These are phyloP conservation scores for Vanrija humicola DNA, from an alignment of 1,284 basidiomycete species.

Conservation along the genomic window DNA sequence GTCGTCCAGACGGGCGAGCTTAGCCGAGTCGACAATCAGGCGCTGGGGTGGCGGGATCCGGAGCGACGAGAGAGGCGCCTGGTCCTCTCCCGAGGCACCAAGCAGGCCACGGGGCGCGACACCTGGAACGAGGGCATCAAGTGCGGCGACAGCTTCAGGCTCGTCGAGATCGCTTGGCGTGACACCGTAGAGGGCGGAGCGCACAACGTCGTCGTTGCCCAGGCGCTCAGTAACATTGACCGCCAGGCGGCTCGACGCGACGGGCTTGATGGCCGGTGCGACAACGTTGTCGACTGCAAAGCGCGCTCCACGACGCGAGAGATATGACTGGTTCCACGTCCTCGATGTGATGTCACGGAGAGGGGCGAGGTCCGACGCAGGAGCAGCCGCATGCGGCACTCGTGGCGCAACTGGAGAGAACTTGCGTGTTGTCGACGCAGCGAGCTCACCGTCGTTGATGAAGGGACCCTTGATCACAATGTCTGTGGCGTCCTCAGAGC, in stretches of 20 bases:
- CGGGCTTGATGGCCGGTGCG: conserved; percentile 74
- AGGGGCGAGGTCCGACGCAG: conserved; percentile 17
- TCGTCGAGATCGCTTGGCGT: conserved; percentile 66
- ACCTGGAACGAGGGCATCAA: conserved; percentile 58
- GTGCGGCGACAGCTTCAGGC: conserved; percentile 55
- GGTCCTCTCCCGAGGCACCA: conserved; percentile 62
- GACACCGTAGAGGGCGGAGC: conserved; percentile 79
- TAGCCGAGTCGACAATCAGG: conserved; percentile 94
- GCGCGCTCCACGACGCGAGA: conserved; percentile 71
- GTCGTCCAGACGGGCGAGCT: conserved; percentile 84
- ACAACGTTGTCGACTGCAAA: conserved; percentile 79
- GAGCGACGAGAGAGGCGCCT: conserved; percentile 81
- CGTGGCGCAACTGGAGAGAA: conserved; percentile 45
- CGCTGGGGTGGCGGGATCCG: conserved; percentile 93
- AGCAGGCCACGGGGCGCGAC: conserved; percentile 68
- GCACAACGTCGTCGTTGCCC: conserved; percentile 57
- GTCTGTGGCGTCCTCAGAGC: conserved; percentile 12
- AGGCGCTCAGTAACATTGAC: conserved; percentile 64
- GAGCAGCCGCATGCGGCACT: conserved; percentile 31
- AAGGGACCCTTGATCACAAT: conserved; percentile 41
- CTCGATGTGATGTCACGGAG: conserved; percentile 58
- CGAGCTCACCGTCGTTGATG: conserved; percentile 56
- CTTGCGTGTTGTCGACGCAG: conserved; percentile 47
- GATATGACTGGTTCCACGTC: conserved; percentile 68
- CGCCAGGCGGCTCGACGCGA: conserved; percentile 74